Conservation (phyloP, 768 basidiomycete genomes). For the Boletus huronensis region DNA sequence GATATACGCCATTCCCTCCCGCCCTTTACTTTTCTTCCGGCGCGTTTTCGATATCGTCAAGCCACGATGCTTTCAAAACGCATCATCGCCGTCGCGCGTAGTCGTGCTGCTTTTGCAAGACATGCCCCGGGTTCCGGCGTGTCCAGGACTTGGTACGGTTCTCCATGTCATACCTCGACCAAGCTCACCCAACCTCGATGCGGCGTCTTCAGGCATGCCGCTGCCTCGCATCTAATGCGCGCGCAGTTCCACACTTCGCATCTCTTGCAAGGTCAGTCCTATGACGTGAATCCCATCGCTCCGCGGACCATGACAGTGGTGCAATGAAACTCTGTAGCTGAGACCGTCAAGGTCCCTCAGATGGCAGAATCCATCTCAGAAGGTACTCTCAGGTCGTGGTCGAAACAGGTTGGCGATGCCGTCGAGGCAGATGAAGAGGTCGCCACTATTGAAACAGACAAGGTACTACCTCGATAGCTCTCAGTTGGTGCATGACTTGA, state of each 20-base stretch:
- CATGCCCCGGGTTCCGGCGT: slow-evolving; percentile 32
- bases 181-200: slow-evolving; percentile 4
- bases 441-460: slow-evolving; percentile 98
- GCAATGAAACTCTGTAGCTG: slow-evolving; percentile 44
- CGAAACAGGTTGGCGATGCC: slow-evolving; percentile 87
- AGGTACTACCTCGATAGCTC: slow-evolving; percentile 47
- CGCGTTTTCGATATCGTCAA: neutral
- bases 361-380: slow-evolving; percentile 99
- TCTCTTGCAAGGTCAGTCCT: slow-evolving; percentile 60
- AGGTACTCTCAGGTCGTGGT: slow-evolving; percentile 93
- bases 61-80: slow-evolving; percentile 66
- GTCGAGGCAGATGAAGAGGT: slow-evolving; percentile 94
- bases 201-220: slow-evolving; percentile 39
- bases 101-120: slow-evolving; percentile 47
- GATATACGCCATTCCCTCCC: neutral
- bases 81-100: slow-evolving; percentile 61
- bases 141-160: slow-evolving; percentile 48
- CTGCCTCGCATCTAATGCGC: slow-evolving; percentile 44
- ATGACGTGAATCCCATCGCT: slow-evolving; percentile 15
- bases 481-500: neutral
- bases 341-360: slow-evolving; percentile 92
- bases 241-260: slow-evolving; percentile 69
- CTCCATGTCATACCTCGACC: neutral
- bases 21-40: neutral
- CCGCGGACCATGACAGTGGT: slow-evolving; percentile 8